Base-by-base conservation (phyloP, 768 basidiomycete species). In the Tricholoma flavovirens region DNA sequence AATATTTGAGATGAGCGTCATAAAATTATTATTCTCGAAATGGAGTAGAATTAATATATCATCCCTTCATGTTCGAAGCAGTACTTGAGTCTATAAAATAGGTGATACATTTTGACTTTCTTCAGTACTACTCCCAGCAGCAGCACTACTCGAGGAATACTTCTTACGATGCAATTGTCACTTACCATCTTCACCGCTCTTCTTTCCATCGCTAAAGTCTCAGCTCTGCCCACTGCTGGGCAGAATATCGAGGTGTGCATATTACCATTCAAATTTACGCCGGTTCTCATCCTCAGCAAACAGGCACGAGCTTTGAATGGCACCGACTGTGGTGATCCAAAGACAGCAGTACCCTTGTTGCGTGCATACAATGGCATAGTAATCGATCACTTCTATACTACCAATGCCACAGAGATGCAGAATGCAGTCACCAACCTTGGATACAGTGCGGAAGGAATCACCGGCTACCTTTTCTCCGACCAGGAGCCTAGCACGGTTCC, bases 351-450 rank as follows among this genome's bases (percentile, higher is more conserved):
- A 10, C 57, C 60, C 21, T 49, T 61, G 19, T 57, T 48, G 29
- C 38, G 62, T 17, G 51, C 55, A 22, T 53, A 50, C 35, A 51
- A 45, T 6, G 7, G 26, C n/a, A 1, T n/a, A 3, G 2, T 5
- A 5, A 2, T 4, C 33, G 62, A 63, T 40, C 62, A 63, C 29
- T 56, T 61, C 8, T 61, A 63, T 55, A 61, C 60, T 7, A 56
- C 55, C n/a, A 53, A 46, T 21, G 53, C 55, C 38, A 8, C 8
- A 11, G 62, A 63, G 30, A 53, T 54, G 54, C 52, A 50, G 32
- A 56, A 56, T n/a, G 64, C 59, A 19, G 35, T 60, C 15, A 48
- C 35, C 7, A 42, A 14, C 3, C 48, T 61, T 5, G 61, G 62
- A 11, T 63, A 56, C 51, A 22, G 10, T 14, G 26, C 11, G 8